Base-by-base conservation (phyloP, 106 monocot species). In the Alisma plantagoaquatica region DNA sequence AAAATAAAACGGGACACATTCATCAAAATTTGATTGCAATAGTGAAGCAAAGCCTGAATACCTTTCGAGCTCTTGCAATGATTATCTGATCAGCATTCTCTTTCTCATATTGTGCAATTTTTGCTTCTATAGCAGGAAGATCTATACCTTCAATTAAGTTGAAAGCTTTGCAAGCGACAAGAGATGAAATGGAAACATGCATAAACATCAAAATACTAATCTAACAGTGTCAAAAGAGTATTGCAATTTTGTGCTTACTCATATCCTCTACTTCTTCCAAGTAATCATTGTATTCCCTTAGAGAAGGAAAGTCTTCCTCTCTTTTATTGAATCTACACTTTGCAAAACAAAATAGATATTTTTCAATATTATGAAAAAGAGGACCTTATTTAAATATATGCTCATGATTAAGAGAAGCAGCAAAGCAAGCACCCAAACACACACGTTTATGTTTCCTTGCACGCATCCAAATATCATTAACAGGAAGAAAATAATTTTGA, bases 251-350 rank as follows among this genome's bases (percentile, higher is more conserved):
- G 46, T 63, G 73, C 87, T 73, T 65, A 94, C 94, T 88, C 88
- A 88, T 88, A 57, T 94, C 94, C 54, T 94, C 94, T 23, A 94
- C 83, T 68, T 94, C 94, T 75, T 94, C 94, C 61, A 88, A 62
- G 50, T 94, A 94, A 61, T 94, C 94, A 73, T 94, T 94, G 64
- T 84, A 88, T 10, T 84, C 84, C 60, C 51, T 84, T 21, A 88
- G 52, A 2, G 94, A 77, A 32, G 75, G 65, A 21, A 94, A 94
- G 31, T 94, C 84, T 0, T 94, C 88, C 51, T 88, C 88, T 31
- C 77, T 84, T 73, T 88, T 94, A 52, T 88, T 88, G 64, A 66
- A 88, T 73, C 88, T 94, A 61, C 49, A 71, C 2, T 43, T 23
- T 61, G 14, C 7, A 52, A 53, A 62, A n/a, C n/a, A n/a, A n/a